These are phyloP conservation scores for Hemerocallis citrina DNA, from an alignment of 106 monocot genomes.

Conservation along the genomic window DNA sequence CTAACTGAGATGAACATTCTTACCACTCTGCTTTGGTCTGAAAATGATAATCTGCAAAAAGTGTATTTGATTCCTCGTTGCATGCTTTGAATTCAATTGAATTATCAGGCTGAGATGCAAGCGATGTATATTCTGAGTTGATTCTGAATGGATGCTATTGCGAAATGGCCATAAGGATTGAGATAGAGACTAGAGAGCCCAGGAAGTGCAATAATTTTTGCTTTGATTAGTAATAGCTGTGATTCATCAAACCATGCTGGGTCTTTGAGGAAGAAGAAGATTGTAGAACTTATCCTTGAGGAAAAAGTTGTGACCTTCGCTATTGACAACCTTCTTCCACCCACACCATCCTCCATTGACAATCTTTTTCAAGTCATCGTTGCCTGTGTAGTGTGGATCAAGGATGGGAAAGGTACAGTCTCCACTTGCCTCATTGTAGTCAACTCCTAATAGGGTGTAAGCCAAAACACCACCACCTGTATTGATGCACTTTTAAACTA, in stretches of 20 bases:
- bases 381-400: constrained; percentile 93
- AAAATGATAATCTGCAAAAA: too few relatives aligned
- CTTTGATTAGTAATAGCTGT: too few relatives aligned
- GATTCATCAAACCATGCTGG: constrained; percentile 69
- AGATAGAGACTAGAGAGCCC: too few relatives aligned
- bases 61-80: too few relatives aligned
- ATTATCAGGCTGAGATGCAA: too few relatives aligned
- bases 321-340: constrained; percentile 91
- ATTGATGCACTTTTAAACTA: not conserved
- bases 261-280: constrained; percentile 93
- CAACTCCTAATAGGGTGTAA: constrained; percentile 86
- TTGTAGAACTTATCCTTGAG: constrained; percentile 95
- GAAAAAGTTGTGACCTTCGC: constrained; percentile 85
- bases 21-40: too few relatives aligned
- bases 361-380: constrained; percentile 81
- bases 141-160: too few relatives aligned
- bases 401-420: constrained; percentile 97
- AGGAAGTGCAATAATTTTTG: too few relatives aligned
- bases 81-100: too few relatives aligned
- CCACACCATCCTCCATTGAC: constrained; percentile 88
- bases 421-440: constrained; percentile 76
- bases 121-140: too few relatives aligned
- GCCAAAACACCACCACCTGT: constrained; percentile 96
- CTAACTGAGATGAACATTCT: too few relatives aligned
- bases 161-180: too few relatives aligned